Evolutionary conservation across 306 rosid genomes (phyloP), one percentile per base, ranked within the genome.

Genomic region (Cicer cuneatum): DNA sequence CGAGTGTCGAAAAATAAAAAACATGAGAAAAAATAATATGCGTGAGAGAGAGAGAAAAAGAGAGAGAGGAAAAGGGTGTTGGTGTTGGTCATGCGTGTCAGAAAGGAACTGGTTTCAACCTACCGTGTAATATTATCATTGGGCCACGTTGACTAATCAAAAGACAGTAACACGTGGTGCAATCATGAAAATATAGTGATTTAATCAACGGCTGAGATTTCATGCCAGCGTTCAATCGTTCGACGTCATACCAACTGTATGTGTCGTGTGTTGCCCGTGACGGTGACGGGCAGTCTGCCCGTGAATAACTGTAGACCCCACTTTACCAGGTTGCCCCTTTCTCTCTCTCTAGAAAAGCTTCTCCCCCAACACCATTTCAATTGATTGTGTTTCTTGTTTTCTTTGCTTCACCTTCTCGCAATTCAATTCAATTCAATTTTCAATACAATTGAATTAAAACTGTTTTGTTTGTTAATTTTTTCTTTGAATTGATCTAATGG

Each of bases 201-300:
- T 0, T 2, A 41, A 52, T 78, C 53, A 69, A 83, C 78, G 89
- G 87, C 3, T 1, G 0, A 9, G 85, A 83, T 86, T 45, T 42
- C 9, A 46, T 60, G 15, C 59, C 18, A 24, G 61, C 13, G 37
- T 79, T 84, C 84, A 75, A 86, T 72, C 62, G 66, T 71, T 86
- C 78, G 80, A 87, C 92, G 94, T 89, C 94, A 91, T 76, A 82
- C 88, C 92, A 91, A 80, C 95, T 91, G 90, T 80, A 78, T 45
- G 51, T 84, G 87, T 86, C 79, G 84, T 83, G 77, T 84, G 78
- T 72, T 89, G 93, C 97, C 95, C 92, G 85, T 63, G 97, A 85
- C 83, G 77, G 84, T 81, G 90, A 87, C 86, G 93, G 96, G 91
- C 86, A 85, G 83, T 42, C 81, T 88, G 84, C 92, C 95, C 90